phyloP scores from a whole-genome alignment of 179 eudicot genomes.

The Silene vulgaris region DNA sequence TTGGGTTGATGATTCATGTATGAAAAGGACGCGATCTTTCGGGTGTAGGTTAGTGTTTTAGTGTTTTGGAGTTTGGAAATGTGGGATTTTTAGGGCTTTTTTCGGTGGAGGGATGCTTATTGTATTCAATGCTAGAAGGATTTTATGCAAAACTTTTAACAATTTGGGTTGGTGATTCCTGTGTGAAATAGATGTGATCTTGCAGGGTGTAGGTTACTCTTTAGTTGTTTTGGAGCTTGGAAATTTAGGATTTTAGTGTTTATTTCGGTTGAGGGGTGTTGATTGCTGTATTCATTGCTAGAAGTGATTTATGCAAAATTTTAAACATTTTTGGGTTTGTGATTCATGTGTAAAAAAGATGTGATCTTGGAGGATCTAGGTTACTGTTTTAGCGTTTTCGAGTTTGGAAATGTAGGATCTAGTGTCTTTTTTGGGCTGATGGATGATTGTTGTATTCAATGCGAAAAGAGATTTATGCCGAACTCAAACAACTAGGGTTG shows the following conservation, averaged over 20 bases:
- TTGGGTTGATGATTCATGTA: background rate
- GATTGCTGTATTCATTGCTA: too few relatives aligned
- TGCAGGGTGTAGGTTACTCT: background rate
- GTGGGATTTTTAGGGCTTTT: background rate
- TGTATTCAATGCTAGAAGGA: too few relatives aligned
- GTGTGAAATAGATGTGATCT: slow-evolving; percentile 5
- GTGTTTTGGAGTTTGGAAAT: background rate
- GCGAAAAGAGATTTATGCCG: too few relatives aligned
- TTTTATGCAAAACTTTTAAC: background rate
- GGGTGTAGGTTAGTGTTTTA: background rate
- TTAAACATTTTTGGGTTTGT: too few relatives aligned
- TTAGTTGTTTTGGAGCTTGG: background rate
- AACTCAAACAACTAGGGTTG: background rate
- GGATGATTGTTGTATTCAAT: too few relatives aligned
- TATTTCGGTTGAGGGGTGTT: background rate
- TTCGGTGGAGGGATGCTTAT: too few relatives aligned
- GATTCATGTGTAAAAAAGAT: background rate
- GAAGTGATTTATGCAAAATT: too few relatives aligned
- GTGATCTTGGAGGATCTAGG: background rate
- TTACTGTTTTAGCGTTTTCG: background rate
- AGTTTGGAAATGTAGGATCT: slow-evolving; percentile 2
- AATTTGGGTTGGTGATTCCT: background rate
- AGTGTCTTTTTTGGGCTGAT: background rate
- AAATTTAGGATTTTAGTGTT: background rate
- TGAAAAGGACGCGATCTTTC: background rate